Evolutionary conservation across 306 rosid genomes (phyloP).

Genomic region (Morella rubra): DNA sequence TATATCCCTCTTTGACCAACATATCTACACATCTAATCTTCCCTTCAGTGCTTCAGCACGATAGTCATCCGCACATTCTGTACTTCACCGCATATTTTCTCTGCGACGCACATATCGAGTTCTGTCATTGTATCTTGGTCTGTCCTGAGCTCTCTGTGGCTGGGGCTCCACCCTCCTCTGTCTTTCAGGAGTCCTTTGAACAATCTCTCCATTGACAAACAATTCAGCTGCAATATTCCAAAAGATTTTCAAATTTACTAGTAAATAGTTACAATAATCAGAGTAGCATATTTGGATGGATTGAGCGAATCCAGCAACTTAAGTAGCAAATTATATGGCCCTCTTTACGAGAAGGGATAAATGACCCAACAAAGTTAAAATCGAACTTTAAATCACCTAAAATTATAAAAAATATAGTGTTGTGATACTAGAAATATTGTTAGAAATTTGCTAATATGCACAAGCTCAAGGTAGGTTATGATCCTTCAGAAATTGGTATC

Average conservation of each 20-base stretch:
- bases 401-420: not conserved
- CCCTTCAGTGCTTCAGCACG: not conserved
- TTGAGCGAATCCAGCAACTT: not conserved
- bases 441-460: too few species aligned
- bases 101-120: slow-evolving; percentile 73
- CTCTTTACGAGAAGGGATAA: not conserved
- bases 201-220: slow-evolving; percentile 90
- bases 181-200: slow-evolving; percentile 90
- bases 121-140: slow-evolving; percentile 89
- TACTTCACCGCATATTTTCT: slow-evolving; percentile 59
- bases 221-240: slow-evolving; percentile 69
- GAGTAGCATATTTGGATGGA: not conserved
- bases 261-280: not conserved
- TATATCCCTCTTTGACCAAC: slow-evolving; percentile 3
- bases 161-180: slow-evolving; percentile 97
- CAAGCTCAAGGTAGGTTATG: not conserved
- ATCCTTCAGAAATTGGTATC: not conserved
- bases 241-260: not conserved
- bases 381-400: not conserved
- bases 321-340: not conserved
- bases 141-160: slow-evolving; percentile 78
- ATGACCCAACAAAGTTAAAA: not conserved
- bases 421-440: too few species aligned
- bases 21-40: slow-evolving; percentile 30
- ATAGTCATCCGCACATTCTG: not conserved